Evolutionary conservation across 108 stramenopile species (phyloP), one percentile per base, ranked within the genome.

Genomic region (Cyclotella sp.): DNA sequence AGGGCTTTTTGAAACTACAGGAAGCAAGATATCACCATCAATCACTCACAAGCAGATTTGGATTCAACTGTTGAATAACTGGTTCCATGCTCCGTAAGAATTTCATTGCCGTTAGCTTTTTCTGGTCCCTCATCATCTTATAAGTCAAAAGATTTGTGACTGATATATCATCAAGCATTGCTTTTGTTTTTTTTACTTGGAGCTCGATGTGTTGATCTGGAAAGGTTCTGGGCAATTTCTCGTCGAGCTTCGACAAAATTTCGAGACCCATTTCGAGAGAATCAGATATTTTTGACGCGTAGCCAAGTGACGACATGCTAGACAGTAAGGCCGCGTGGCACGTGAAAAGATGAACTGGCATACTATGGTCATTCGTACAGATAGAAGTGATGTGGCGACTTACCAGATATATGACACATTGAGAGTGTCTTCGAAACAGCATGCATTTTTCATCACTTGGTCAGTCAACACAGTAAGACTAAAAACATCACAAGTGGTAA

Each of bases 351-450:
- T 34, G n/a, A n/a, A n/a, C n/a, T n/a, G n/a, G n/a, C n/a, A n/a
- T n/a, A n/a, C n/a, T n/a, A n/a, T n/a, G n/a, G n/a, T n/a, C n/a
- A n/a, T n/a, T n/a, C n/a, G n/a, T n/a, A n/a, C n/a, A n/a, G 2
- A 34, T 34, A 6, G 4, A 6, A 34, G 34, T 34, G 6, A 34
- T 34, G 34, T 34, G 34, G 34, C 34, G 34, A 34, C 34, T 34
- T 6, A 34, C 34, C 34, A 34, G 34, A 6, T 34, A 6, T 34
- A 34, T 34, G 34, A 34, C 2, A 34, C 39, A 19, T 52, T 40
- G 3, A 69, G 69, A 15, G 27, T 70, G 46, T 76, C 76, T 29
- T 70, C 61, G 51, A 76, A 70, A 9, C 41, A 70, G 4, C 11
- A 13, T 3, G 68, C 76, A 60, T 44, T 30, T 16, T 3, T 14